Conservation (phyloP, 2,329 filamentous ascomycete genomes). For the Pleoardoris graminearum region DNA sequence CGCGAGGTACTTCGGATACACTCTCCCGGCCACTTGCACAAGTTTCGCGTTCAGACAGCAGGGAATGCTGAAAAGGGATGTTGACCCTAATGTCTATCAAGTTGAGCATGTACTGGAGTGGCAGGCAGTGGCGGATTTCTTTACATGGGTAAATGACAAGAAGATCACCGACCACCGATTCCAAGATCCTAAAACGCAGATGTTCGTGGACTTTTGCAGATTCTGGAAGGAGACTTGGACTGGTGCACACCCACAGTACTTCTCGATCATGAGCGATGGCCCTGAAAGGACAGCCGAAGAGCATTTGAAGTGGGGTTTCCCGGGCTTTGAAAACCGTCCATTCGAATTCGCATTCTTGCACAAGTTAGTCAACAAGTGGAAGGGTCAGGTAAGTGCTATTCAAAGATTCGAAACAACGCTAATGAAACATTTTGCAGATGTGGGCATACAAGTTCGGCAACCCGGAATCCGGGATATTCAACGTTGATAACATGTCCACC, state of each 20-base stretch:
- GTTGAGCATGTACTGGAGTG: constrained; percentile 3
- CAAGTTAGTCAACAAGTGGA: no score
- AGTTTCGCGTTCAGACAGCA: no score
- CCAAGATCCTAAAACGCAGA: background rate
- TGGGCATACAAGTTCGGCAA: no score
- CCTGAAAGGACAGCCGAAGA: background rate
- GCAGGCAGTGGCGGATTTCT: constrained; percentile 3
- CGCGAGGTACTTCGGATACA: no score
- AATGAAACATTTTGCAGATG: no score
- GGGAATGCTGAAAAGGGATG: no score
- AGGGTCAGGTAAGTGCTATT: no score
- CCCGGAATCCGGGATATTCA: no score
- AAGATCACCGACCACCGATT: background rate
- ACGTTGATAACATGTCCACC: no score
- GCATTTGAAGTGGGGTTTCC: background rate
- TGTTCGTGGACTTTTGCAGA: background rate
- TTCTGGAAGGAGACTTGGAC: background rate
- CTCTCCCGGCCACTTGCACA: no score
- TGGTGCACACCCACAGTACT: background rate
- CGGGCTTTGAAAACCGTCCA: background rate
- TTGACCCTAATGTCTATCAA: background rate
- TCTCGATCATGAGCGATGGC: background rate
- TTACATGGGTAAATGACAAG: background rate
- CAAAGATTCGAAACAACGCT: no score
- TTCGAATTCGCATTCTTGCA: background rate